A percentile compares a stretch with the other conserved stretches of the same genome.
phyloP scores from a whole-genome alignment of 2,329 filamentous ascomycete species.

The Daldinia sp. region DNA sequence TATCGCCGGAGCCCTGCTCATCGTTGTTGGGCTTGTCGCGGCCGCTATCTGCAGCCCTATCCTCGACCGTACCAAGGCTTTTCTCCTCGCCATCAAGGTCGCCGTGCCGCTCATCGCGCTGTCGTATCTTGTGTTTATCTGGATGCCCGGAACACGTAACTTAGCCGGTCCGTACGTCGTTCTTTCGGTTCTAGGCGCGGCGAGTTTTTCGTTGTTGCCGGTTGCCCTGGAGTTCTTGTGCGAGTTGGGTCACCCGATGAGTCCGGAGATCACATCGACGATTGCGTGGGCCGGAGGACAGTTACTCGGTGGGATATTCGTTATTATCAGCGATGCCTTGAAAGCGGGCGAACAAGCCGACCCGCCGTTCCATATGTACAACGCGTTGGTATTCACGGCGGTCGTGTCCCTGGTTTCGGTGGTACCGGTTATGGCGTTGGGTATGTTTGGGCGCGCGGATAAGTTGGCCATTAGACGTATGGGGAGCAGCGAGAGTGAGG shows the following conservation, averaged over 20 bases:
- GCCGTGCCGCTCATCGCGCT: slow-evolving; percentile 77
- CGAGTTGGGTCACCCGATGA: slow-evolving; percentile 86
- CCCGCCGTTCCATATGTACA: slow-evolving; percentile 77
- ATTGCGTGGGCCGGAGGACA: slow-evolving; percentile 89
- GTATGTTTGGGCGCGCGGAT: slow-evolving; percentile 70
- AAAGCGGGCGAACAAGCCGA: slow-evolving; percentile 59
- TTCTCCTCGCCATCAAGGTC: slow-evolving; percentile 75
- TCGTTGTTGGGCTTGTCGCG: slow-evolving; percentile 82
- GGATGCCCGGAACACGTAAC: slow-evolving; percentile 69
- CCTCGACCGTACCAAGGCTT: slow-evolving; percentile 84
- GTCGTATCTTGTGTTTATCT: slow-evolving; percentile 81
- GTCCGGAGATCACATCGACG: slow-evolving; percentile 84
- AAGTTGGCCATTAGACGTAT: slow-evolving; percentile 61
- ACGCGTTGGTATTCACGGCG: slow-evolving; percentile 80
- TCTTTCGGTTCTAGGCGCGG: slow-evolving; percentile 78
- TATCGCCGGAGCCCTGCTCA: slow-evolving; percentile 87
- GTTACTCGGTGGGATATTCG: slow-evolving; percentile 83
- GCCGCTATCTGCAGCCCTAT: slow-evolving; percentile 82
- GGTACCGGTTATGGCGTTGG: slow-evolving; percentile 73
- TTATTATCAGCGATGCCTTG: slow-evolving; percentile 82
- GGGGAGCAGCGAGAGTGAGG: slow-evolving; percentile 40
- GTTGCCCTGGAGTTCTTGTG: slow-evolving; percentile 86
- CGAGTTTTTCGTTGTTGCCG: slow-evolving; percentile 82
- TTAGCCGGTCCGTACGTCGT: slow-evolving; percentile 78
- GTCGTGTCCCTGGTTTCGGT: slow-evolving; percentile 71